Evolutionary conservation across 768 basidiomycete species (phyloP).

Genomic region (Lentinula sp.): DNA sequence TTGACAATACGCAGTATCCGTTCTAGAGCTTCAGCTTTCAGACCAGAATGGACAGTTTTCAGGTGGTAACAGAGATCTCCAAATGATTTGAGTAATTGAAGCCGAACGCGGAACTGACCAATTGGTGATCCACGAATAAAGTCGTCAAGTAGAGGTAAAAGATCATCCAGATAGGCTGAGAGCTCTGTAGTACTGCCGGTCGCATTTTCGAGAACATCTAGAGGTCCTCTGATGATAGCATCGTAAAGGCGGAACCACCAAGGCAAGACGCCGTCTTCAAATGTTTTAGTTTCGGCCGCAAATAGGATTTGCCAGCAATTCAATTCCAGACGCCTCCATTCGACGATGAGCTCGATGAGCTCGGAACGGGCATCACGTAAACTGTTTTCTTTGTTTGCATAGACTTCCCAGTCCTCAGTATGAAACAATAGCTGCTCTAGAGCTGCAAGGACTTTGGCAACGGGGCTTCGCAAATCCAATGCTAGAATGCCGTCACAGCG

Average conservation of each 20-base stretch:
- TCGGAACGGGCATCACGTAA: slow-evolving; percentile 61
- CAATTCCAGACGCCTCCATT: slow-evolving; percentile 88
- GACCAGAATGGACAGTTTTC: slow-evolving; percentile 20
- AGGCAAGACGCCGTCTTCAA: slow-evolving; percentile 39
- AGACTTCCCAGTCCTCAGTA: slow-evolving; percentile 95
- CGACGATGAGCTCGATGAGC: slow-evolving; percentile 69
- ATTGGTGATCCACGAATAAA: slow-evolving; percentile 73
- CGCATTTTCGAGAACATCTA: slow-evolving; percentile 37
- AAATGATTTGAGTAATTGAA: slow-evolving; percentile 69
- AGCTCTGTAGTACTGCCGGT: slow-evolving; percentile 25
- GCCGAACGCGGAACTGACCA: slow-evolving; percentile 72
- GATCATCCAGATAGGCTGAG: slow-evolving; percentile 50
- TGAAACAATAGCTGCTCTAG: slow-evolving; percentile 83
- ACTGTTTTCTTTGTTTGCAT: slow-evolving; percentile 87
- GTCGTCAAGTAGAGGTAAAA: slow-evolving; percentile 75
- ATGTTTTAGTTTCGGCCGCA: slow-evolving; percentile 56
- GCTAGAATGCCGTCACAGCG: slow-evolving; percentile 63
- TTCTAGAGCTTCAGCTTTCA: slow-evolving; percentile 27
- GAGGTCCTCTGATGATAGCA: slow-evolving; percentile 56
- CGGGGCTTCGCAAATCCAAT: slow-evolving; percentile 58
- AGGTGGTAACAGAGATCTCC: slow-evolving; percentile 40
- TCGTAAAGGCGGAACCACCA: slow-evolving; percentile 96
- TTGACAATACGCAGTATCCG: slow-evolving; percentile 56
- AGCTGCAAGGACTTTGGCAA: slow-evolving; percentile 77
- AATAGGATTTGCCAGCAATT: slow-evolving; percentile 82